Percentiles rank a stretch among this genome's conserved stretches.
These are phyloP conservation scores for Mercurialis annua DNA, from an alignment of 345 rosid species.

Conservation along the genomic window DNA sequence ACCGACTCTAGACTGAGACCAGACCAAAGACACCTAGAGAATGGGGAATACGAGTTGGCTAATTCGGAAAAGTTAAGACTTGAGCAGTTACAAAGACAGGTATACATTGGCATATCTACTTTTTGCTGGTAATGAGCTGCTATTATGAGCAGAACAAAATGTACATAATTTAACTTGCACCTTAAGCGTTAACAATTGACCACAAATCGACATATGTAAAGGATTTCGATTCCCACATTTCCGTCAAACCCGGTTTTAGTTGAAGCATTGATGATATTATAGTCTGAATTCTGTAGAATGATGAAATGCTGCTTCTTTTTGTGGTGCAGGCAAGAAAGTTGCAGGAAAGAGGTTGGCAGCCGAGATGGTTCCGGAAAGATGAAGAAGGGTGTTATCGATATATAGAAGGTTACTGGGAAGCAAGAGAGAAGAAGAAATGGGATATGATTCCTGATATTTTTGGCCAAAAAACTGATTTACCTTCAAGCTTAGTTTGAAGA, in stretches of 20 bases:
- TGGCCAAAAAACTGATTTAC: slow-evolving; percentile 48
- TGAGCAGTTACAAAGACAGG: slow-evolving; percentile 98
- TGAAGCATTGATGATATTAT: too few species aligned
- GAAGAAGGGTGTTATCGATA: slow-evolving; percentile 87
- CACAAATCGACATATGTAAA: background rate
- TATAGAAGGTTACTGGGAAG: slow-evolving; percentile 90
- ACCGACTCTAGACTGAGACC: slow-evolving; percentile 98
- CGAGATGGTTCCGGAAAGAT: slow-evolving; percentile 83
- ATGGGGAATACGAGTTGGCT: slow-evolving; percentile 92
- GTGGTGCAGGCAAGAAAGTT: slow-evolving; percentile 78
- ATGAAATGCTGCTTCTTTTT: background rate
- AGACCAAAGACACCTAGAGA: slow-evolving; percentile 88
- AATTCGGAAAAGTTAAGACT: slow-evolving; percentile 93
- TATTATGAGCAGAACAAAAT: background rate
- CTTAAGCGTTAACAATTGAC: too few species aligned
- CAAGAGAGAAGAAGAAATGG: slow-evolving; percentile 72
- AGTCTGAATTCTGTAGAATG: background rate
- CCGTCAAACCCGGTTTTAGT: background rate
- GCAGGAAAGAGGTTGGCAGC: slow-evolving; percentile 99
- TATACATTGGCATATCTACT: slow-evolving; percentile 25
- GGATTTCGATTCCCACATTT: background rate
- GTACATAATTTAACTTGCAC: background rate
- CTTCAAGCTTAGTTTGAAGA: slow-evolving; percentile 35
- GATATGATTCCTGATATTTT: slow-evolving; percentile 67
- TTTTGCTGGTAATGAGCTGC: too few species aligned